Evolutionary conservation across 176 grass and related monocot genomes (phyloP), one percentile per base, ranked within the genome.

Genomic region (Rhynchospora breviuscula): DNA sequence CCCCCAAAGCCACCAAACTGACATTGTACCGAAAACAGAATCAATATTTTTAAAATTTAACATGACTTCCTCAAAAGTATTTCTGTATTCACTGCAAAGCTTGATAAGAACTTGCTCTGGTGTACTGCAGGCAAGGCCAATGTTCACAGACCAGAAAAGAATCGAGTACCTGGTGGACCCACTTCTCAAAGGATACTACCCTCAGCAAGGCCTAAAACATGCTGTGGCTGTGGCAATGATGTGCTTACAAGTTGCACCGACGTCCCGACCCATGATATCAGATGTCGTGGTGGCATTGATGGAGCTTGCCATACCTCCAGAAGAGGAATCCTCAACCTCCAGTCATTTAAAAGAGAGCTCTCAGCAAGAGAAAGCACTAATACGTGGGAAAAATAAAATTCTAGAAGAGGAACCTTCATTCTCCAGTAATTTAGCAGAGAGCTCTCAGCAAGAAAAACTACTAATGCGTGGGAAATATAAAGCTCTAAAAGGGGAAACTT

Each of bases 221-320:
- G 96, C 89, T 72, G 73, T 95, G 68, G 93, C 82, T 0, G 86
- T 99, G 52, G 89, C 96, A 19, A 88, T 87, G 35, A 95, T 99
- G 91, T 99, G 96, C 78, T 46, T 95, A 63, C 96, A 99, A 81
- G 93, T 95, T 33, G 96, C 91, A 76, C 87, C 88, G 56, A 64
- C 79, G 56, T 83, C 87, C 49, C 85, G 93, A 8, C 96, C 96
- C 52, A 87, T 88, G 49, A 95, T 95, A 89, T 89, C 86, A 59
- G 96, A 99, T 54, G 89, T 94, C 25, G 86, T 90, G 51, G 88
- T 85, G n/a, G 79, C 93, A 69, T 31, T 99, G 48, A 89, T 86
- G 54, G 85, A 90, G 82, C 93, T 99, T 3, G 79, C 89, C 26
- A 64, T 63, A 76, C 82, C 85, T 48, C 64, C 79, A 14, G 40